A percentile compares a stretch with the other conserved stretches of the same genome.
phyloP scores from a whole-genome alignment of 441 rosid species.

The Sinapis alba region DNA sequence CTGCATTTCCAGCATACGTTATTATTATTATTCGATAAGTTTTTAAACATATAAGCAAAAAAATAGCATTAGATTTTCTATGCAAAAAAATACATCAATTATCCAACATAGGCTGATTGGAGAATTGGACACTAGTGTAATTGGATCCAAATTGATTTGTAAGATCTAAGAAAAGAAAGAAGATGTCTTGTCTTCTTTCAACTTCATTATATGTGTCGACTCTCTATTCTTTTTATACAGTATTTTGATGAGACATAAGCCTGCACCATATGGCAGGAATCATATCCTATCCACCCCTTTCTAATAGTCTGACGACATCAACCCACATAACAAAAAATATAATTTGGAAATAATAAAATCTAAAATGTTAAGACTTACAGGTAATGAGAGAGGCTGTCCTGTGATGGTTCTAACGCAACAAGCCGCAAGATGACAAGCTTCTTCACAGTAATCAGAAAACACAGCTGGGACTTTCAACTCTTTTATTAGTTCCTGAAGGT shows the following conservation, averaged over 20 bases:
- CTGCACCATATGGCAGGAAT: constrained; percentile 19
- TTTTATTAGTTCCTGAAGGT: constrained; percentile 70
- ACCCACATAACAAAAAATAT: constrained; percentile 16
- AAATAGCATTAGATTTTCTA: background rate
- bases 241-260: constrained; percentile 34
- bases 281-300: constrained; percentile 3
- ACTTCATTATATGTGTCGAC: constrained; percentile 25
- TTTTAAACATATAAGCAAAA: background rate
- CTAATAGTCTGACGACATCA: background rate
- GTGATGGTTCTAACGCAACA: constrained; percentile 58
- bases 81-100: constrained; percentile 14
- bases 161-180: background rate
- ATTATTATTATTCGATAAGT: background rate
- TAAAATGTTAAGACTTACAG: constrained; percentile 42
- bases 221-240: background rate
- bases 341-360: constrained; percentile 14
- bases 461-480: constrained; percentile 68
- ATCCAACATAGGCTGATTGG: constrained; percentile 12
- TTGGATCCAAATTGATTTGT: constrained; percentile 10
- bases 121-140: constrained; percentile 7
- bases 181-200: constrained; percentile 12
- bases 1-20: constrained; percentile 47
- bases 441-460: constrained; percentile 94
- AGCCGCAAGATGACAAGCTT: constrained; percentile 89
- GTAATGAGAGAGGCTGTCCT: constrained; percentile 55